These are phyloP conservation scores for Alloteropsis semialata DNA, from an alignment of 176 grass and related monocot species.

Conservation along the genomic window DNA sequence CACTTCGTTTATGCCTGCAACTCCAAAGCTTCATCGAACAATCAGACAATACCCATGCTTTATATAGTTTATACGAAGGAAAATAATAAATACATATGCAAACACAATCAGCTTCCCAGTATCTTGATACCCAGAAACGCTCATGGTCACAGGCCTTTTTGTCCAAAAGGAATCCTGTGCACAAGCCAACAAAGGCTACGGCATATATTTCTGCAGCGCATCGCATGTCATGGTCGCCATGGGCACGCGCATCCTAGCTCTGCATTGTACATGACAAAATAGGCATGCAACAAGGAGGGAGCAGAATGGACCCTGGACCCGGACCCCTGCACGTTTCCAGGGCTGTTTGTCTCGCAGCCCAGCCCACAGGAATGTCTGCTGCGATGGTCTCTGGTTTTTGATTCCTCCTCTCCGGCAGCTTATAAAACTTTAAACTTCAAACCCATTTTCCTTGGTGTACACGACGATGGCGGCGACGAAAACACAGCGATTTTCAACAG, in stretches of 20 bases:
- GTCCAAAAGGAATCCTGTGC: background rate
- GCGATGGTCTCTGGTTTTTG: constrained; percentile 1
- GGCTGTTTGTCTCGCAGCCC: background rate
- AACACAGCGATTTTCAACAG: background rate
- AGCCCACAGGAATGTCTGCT: constrained; percentile 24
- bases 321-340: background rate
- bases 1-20: background rate
- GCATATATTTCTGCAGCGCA: too few relatives aligned
- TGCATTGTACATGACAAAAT: constrained; percentile 1
- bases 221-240: too few relatives aligned
- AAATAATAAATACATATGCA: too few relatives aligned
- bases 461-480: background rate
- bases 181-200: background rate
- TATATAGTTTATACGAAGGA: too few relatives aligned
- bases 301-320: background rate
- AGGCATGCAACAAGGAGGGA: background rate
- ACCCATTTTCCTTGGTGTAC: background rate
- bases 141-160: background rate
- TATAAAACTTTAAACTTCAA: background rate
- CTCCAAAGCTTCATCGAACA: background rate
- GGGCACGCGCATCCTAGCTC: background rate
- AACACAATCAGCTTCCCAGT: background rate
- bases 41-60: background rate
- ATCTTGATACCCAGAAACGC: background rate
- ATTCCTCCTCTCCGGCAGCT: background rate